phyloP scores from a whole-genome alignment of 345 rosid genomes.

The Brassica nigra region DNA sequence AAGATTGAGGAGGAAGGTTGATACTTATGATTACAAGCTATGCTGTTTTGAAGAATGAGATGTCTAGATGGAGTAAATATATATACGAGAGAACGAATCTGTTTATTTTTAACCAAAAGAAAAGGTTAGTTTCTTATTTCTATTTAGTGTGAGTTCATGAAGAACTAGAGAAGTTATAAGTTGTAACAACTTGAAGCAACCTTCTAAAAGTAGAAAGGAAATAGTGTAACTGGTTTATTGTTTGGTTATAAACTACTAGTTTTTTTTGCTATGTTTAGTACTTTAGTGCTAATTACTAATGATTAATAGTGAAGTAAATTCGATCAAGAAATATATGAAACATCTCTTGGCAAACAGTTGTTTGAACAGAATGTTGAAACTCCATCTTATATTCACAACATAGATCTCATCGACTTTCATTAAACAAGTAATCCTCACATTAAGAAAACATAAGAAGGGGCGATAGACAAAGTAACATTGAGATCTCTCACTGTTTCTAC shows the following conservation, averaged over 20 bases:
- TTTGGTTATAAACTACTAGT: neutral
- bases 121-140: constrained; percentile 20
- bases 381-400: constrained; percentile 31
- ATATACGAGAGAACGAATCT: constrained; percentile 13
- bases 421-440: neutral
- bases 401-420: neutral
- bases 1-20: neutral
- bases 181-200: constrained; percentile 36
- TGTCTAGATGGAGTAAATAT: constrained; percentile 3
- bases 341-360: neutral
- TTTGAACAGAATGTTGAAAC: neutral
- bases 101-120: constrained; percentile 21
- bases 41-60: neutral
- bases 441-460: neutral
- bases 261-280: constrained; percentile 26
- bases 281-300: neutral
- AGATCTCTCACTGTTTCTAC: neutral
- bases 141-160: constrained; percentile 37
- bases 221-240: constrained; percentile 13
- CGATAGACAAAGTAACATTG: neutral
- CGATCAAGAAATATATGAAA: neutral
- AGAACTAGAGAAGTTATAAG: constrained; percentile 22
- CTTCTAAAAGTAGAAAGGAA: constrained; percentile 21
- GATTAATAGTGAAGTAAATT: neutral
- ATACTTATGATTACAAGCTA: neutral